Percentiles rank a stretch among this genome's conserved stretches.
These are phyloP conservation scores for Ascodesmis nigricans DNA, from an alignment of 495 filamentous ascomycete species.

Conservation along the genomic window DNA sequence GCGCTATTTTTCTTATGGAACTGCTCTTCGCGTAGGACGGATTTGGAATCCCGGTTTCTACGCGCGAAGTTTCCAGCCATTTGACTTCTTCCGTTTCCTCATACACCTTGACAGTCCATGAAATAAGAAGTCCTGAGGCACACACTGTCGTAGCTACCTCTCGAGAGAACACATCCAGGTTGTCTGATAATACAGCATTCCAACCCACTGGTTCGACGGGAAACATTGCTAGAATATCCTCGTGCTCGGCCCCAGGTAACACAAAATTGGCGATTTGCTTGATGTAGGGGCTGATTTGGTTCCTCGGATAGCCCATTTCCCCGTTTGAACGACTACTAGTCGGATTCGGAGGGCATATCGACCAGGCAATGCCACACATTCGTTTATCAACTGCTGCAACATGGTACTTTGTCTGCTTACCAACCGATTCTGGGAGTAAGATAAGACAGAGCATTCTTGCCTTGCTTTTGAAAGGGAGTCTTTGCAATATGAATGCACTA, in stretches of 20 bases:
- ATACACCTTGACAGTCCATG: conserved; percentile 69
- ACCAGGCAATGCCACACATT: conserved; percentile 71
- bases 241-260: conserved; percentile 43
- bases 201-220: conserved; percentile 81
- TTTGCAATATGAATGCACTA: conserved; percentile 10
- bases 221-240: conserved; percentile 60
- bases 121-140: conserved; percentile 46
- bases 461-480: conserved; percentile 33
- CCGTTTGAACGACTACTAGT: conserved; percentile 21
- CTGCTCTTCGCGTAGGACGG: conserved; percentile 67
- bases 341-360: conserved; percentile 33
- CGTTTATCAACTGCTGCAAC: conserved; percentile 66
- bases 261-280: conserved; percentile 50
- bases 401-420: conserved; percentile 31
- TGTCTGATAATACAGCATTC: conserved; percentile 46
- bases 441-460: conserved; percentile 70
- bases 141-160: conserved; percentile 82
- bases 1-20: conserved; percentile 65
- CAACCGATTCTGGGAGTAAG: conserved; percentile 42
- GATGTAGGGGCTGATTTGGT: conserved; percentile 26
- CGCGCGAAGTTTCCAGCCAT: conserved; percentile 66
- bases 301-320: neutral
- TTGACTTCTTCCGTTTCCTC: conserved; percentile 25
- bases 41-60: conserved; percentile 55
- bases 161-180: conserved; percentile 67